Percentiles rank a stretch among this genome's conserved stretches.
Evolutionary conservation across 2,329 filamentous ascomycete species (phyloP).

Genomic region (Xylaria sp.): DNA sequence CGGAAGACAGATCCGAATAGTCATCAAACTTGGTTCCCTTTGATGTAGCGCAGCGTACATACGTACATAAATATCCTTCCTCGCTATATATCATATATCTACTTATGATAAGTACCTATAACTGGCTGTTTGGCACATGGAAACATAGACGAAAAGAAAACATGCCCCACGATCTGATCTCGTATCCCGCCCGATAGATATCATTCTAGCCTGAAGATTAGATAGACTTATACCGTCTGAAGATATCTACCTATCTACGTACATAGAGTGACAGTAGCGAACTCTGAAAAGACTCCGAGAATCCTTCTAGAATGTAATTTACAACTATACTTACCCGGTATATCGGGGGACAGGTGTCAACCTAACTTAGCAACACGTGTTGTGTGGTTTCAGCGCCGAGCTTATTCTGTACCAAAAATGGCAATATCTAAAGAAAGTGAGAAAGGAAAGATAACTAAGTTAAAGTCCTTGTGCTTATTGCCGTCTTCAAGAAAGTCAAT

Average conservation of each 20-base stretch:
- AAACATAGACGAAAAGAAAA: conserved; percentile 17
- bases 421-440: too few relatives aligned
- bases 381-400: conserved; percentile 16
- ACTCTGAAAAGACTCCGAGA: background rate
- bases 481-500: conserved; percentile 20
- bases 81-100: background rate
- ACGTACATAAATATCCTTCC: background rate
- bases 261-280: background rate
- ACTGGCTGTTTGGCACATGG: background rate
- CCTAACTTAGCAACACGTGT: conserved; percentile 25
- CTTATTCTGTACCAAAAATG: background rate
- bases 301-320: conserved; percentile 11
- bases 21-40: background rate
- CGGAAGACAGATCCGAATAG: conserved; percentile 10
- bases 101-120: background rate
- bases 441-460: conserved; percentile 3
- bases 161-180: conserved; percentile 3
- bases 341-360: conserved; percentile 26
- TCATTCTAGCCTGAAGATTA: background rate
- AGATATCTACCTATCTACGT: background rate
- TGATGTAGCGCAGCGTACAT: background rate
- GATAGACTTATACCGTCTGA: background rate
- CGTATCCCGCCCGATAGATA: conserved; percentile 5
- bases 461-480: conserved; percentile 24
- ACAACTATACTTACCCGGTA: background rate